Percentiles rank a stretch among this genome's conserved stretches.
Conservation (phyloP, 2,329 filamentous ascomycete species). For the Pseudovirgaria hyperparasitica region DNA sequence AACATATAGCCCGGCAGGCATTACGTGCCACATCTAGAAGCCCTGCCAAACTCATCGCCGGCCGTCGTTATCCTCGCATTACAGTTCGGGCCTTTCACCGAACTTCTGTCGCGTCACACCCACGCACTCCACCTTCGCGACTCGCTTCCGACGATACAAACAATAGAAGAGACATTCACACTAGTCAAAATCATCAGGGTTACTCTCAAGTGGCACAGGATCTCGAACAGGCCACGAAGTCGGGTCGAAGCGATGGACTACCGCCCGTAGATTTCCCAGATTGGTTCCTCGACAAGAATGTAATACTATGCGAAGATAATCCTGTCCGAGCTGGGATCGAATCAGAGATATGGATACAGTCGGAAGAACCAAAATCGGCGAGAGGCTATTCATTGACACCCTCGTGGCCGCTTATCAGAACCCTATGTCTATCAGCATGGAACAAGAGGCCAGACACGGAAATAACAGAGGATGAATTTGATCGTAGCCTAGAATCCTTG, state of each 20-base stretch:
- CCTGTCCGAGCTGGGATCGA: neutral
- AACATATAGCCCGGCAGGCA: constrained; percentile 26
- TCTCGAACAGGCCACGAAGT: constrained; percentile 21
- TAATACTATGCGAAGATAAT: constrained; percentile 28
- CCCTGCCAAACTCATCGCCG: constrained; percentile 22
- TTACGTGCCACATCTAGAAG: constrained; percentile 25
- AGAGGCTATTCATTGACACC: constrained; percentile 6
- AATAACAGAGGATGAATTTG: constrained; percentile 1
- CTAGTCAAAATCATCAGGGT: constrained; percentile 10
- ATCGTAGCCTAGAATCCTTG: neutral
- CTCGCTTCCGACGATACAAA: constrained; percentile 13
- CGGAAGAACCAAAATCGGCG: constrained; percentile 5
- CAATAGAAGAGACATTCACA: constrained; percentile 8
- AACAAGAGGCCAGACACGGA: neutral
- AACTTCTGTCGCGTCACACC: constrained; percentile 15
- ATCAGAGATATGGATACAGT: neutral
- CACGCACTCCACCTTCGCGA: constrained; percentile 15
- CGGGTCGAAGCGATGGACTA: constrained; percentile 19
- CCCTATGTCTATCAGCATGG: constrained; percentile 1
- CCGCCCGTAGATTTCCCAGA: constrained; percentile 38
- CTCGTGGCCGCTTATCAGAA: constrained; percentile 3
- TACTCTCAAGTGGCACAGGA: constrained; percentile 18
- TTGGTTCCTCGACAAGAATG: constrained; percentile 42
- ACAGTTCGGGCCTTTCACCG: constrained; percentile 22
- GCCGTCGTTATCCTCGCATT: constrained; percentile 21